Evolutionary conservation across 2,329 filamentous ascomycete genomes (phyloP), one percentile per base, ranked within the genome.

Genomic region (Aaosphaeria pasadenensis): DNA sequence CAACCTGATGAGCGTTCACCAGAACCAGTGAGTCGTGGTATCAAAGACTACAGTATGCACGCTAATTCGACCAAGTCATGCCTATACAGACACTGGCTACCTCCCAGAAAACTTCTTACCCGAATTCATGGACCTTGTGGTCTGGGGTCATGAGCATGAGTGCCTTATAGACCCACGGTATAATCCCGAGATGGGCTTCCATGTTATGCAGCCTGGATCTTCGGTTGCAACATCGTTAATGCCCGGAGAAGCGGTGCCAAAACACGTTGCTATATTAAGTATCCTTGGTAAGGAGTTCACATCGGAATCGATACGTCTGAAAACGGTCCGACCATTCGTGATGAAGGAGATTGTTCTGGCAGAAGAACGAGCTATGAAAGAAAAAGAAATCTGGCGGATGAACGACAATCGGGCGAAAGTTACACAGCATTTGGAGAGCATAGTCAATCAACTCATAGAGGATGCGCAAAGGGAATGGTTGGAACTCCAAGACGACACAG

Each of bases 91-190:
- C 13, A 97, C 92, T 0, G 87, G 89, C n/a, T 97, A 96, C 63
- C 79, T 99, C 0, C 92, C 95, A 0, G 95, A 99, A 63, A 90
- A 87, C 59, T 94, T 96, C 60, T 77, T 99, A 0, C 95, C 94
- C 0, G 85, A 90, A 13, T 97, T 95, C 74, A 76, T 99, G 54
- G 88, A 99, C 63, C 78, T 99, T 4, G 84, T 99, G 0, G 81
- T 99, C 44, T 99, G 94, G 94, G 94, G 94, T 3, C 94, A 99
- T 62, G 94, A 99, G 70, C 94, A 99, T 64, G 92, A 99, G 69
- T 99, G 94, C 64, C 69, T 92, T 6, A 95, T 99, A 54, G 85
- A 96, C 40, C 94, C 94, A 0, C 75, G 77, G 1, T 77, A 84
- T 42, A 99, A 97, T 59, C 83, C 88, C 0, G 90, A 96, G 62